These are phyloP conservation scores for Canavalia ensiformis DNA, from an alignment of 306 rosid genomes.

Conservation along the genomic window DNA sequence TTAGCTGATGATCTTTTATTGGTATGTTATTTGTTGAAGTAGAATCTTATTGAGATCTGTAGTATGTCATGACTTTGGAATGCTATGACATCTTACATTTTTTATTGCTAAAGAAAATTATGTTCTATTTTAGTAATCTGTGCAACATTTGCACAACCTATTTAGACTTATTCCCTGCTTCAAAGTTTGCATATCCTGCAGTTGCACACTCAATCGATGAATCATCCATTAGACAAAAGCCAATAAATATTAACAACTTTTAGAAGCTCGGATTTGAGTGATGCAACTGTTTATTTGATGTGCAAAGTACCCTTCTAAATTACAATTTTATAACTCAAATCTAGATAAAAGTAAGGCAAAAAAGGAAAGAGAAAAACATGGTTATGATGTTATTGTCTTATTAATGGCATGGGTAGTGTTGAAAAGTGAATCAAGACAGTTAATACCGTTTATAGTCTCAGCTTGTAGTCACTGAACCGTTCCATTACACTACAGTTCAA, in stretches of 20 bases:
- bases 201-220: neutral
- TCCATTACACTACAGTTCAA: slow-evolving; percentile 38
- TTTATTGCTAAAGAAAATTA: neutral
- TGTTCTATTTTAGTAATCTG: neutral
- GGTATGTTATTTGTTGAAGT: neutral
- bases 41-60: neutral
- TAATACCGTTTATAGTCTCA: neutral
- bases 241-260: neutral
- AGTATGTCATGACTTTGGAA: neutral
- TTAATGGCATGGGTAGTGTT: slow-evolving; percentile 24
- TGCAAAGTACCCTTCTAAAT: slow-evolving; percentile 29
- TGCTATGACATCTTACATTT: neutral
- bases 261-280: slow-evolving; percentile 16
- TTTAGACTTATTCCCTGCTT: neutral
- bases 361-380: neutral
- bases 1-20: neutral
- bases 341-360: neutral
- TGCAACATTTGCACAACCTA: neutral
- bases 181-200: neutral
- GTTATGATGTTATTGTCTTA: neutral
- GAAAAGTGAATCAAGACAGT: slow-evolving; percentile 7
- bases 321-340: neutral
- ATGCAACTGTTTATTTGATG: slow-evolving; percentile 16
- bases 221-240: neutral
- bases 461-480: slow-evolving; percentile 42